Evolutionary conservation across 1,284 basidiomycete species (phyloP).

Genomic region (Austroboletus niveus): DNA sequence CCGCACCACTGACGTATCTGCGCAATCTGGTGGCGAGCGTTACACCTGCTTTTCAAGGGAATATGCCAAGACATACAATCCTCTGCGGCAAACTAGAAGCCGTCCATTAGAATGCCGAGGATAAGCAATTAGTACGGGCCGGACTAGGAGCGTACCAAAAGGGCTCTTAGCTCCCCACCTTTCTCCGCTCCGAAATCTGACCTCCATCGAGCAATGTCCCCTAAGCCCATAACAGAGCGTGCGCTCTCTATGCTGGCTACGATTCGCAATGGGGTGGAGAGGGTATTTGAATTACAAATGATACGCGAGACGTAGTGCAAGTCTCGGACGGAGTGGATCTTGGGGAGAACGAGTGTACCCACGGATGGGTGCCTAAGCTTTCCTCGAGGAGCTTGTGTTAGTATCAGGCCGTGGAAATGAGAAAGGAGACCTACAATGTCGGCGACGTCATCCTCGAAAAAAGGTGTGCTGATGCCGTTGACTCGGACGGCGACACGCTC

Average conservation of each 20-base stretch:
- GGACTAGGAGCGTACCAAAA: constrained; percentile 42
- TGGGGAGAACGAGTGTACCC: constrained; percentile 72
- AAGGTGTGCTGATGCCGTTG: constrained; percentile 72
- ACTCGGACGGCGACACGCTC: constrained; percentile 70
- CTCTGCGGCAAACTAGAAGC: constrained; percentile 81
- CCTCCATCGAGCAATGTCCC: constrained; percentile 65
- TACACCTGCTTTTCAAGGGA: background rate
- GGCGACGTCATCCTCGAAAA: constrained; percentile 69
- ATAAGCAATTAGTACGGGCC: constrained; percentile 18
- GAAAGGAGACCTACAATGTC: constrained; percentile 50
- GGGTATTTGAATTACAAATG: constrained; percentile 35
- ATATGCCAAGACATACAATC: constrained; percentile 59
- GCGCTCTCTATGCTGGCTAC: constrained; percentile 84
- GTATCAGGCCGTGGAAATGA: background rate
- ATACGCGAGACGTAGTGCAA: constrained; percentile 59
- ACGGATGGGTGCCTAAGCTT: constrained; percentile 50
- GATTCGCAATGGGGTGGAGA: constrained; percentile 47
- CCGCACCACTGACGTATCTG: constrained; percentile 84
- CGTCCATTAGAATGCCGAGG: constrained; percentile 33
- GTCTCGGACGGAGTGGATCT: constrained; percentile 69
- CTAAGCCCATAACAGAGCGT: constrained; percentile 56
- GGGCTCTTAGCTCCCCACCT: constrained; percentile 52
- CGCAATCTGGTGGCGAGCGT: constrained; percentile 61
- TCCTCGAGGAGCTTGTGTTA: constrained; percentile 18
- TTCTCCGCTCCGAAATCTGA: constrained; percentile 38